Conservation (phyloP, 2,329 filamentous ascomycete genomes). For the Magnaporthiopsis rhizophila region DNA sequence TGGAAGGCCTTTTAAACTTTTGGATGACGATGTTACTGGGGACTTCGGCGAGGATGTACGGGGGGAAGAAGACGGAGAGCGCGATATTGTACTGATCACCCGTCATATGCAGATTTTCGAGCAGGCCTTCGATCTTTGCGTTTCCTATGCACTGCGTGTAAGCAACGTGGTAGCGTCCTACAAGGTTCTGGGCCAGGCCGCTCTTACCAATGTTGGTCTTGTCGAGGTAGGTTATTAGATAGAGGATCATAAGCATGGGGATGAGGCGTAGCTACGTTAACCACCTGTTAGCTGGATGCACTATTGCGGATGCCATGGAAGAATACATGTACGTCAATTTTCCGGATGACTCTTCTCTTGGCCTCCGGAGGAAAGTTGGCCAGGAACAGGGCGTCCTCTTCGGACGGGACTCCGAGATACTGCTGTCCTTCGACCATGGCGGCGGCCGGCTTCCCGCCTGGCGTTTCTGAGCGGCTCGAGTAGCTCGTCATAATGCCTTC, state of each 20-base stretch:
- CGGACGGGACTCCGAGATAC: neutral
- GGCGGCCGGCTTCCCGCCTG: neutral
- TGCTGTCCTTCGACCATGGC: conserved; percentile 1
- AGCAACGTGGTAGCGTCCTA: neutral
- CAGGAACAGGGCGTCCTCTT: conserved; percentile 4
- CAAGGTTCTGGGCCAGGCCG: neutral
- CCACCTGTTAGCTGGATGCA: neutral
- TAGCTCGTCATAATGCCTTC: neutral
- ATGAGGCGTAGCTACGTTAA: conserved; percentile 29
- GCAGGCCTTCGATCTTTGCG: conserved; percentile 45
- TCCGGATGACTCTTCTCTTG: conserved; percentile 2
- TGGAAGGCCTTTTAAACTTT: conserved; percentile 26
- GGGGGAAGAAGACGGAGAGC: conserved; percentile 54
- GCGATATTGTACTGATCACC: conserved; percentile 53
- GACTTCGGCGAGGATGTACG: conserved; percentile 56
- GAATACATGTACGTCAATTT: neutral
- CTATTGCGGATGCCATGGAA: too few relatives aligned
- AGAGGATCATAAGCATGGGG: conserved; percentile 58
- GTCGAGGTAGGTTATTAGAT: conserved; percentile 63
- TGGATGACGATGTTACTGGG: conserved; percentile 45
- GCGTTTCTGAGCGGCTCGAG: neutral
- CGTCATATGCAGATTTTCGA: conserved; percentile 39
- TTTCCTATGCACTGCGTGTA: conserved; percentile 30
- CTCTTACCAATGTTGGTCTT: conserved; percentile 13
- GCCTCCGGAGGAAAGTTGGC: conserved; percentile 1